Conservation (phyloP, 352 stramenopile species). For the Phytophthora sojae region DNA sequence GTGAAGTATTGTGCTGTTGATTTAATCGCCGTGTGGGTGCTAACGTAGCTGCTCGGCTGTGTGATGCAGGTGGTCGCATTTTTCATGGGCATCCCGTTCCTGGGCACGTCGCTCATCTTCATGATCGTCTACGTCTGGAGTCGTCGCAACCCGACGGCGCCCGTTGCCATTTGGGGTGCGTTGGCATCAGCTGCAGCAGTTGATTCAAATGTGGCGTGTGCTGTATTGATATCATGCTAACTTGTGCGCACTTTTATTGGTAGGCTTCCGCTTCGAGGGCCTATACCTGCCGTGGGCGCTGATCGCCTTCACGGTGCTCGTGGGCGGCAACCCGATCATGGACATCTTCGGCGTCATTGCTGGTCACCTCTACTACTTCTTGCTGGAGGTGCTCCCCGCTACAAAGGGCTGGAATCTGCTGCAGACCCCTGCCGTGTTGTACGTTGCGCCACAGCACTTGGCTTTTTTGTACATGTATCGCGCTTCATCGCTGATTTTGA, state of each 20-base stretch:
- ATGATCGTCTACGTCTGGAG: conserved; percentile 94
- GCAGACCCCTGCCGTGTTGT: conserved; percentile 87
- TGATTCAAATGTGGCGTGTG: neutral
- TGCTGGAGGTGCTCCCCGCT: conserved; percentile 86
- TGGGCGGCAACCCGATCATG: conserved; percentile 88
- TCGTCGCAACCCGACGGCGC: conserved; percentile 81
- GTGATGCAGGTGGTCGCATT: conserved; percentile 73
- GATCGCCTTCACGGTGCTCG: conserved; percentile 90
- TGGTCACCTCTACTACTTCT: conserved; percentile 92
- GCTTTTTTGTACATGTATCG: neutral
- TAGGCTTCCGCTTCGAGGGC: conserved; percentile 88
- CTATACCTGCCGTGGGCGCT: conserved; percentile 91
- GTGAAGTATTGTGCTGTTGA: neutral
- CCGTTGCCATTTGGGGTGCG: conserved; percentile 86
- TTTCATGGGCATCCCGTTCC: conserved; percentile 86
- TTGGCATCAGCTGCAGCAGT: neutral
- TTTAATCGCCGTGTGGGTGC: neutral
- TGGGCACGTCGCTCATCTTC: conserved; percentile 88
- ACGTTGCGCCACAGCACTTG: conserved; percentile 30
- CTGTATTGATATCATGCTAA: neutral
- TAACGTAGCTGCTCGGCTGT: conserved; percentile 19
- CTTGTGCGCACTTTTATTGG: neutral
- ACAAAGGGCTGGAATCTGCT: conserved; percentile 88
- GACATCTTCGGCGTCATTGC: conserved; percentile 87
- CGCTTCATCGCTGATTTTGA: conserved; percentile 10